A percentile compares a stretch with the other conserved stretches of the same genome.
Conservation (phyloP, 2,329 filamentous ascomycete genomes). For the Cladophialophora exuberans region DNA sequence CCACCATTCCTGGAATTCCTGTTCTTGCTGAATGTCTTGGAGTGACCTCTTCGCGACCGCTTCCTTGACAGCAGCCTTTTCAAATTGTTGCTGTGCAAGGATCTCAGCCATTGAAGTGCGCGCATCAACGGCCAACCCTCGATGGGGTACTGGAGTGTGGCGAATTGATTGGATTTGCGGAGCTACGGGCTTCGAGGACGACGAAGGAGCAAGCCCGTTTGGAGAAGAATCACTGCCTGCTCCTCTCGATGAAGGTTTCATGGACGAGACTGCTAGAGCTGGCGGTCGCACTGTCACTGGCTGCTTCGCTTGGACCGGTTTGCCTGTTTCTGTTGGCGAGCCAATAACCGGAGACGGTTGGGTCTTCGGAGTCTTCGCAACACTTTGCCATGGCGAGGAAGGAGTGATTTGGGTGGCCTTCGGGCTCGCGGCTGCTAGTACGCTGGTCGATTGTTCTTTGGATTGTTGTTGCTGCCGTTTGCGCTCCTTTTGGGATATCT, state of each 20-base stretch:
- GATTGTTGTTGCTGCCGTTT: conserved; percentile 75
- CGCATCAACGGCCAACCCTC: conserved; percentile 34
- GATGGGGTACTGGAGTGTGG: conserved; percentile 42
- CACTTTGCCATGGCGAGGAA: conserved; percentile 68
- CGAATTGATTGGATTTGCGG: conserved; percentile 49
- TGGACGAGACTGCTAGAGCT: conserved; percentile 48
- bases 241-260: conserved; percentile 14
- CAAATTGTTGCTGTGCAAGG: conserved; percentile 79
- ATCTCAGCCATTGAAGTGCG: conserved; percentile 78
- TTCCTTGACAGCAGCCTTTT: conserved; percentile 81
- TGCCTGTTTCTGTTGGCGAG: conserved; percentile 12
- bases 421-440: conserved; percentile 33
- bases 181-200: conserved; percentile 36
- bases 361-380: conserved; percentile 38
- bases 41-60: conserved; percentile 82
- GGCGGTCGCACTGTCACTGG: conserved; percentile 66
- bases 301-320: conserved; percentile 35
- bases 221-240: conserved; percentile 22
- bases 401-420: conserved; percentile 23
- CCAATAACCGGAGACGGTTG: conserved; percentile 19
- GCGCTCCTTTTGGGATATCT: conserved; percentile 87
- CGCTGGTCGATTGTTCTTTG: conserved; percentile 46
- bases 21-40: conserved; percentile 94
- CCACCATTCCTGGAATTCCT: conserved; percentile 97
- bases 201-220: conserved; percentile 35